phyloP scores from a whole-genome alignment of 2,329 filamentous ascomycete species.

The Sordariomycetes sp. region DNA sequence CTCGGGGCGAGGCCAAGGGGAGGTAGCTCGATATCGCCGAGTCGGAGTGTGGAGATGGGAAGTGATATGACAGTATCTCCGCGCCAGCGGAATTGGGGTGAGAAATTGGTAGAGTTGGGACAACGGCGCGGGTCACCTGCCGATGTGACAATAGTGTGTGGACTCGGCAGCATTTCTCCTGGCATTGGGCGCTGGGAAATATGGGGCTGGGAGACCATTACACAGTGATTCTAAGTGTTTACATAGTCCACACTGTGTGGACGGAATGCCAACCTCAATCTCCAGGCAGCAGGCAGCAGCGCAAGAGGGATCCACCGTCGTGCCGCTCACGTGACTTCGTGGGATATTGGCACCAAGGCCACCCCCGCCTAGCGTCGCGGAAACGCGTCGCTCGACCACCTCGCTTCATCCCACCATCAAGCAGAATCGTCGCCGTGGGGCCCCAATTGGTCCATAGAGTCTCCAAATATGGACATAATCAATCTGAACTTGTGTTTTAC shows the following conservation, averaged over 20 bases:
- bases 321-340: slow-evolving; percentile 31
- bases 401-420: slow-evolving; percentile 24
- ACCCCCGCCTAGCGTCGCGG: slow-evolving; percentile 13
- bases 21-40: neutral
- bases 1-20: neutral
- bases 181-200: no score
- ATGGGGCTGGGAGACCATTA: no score
- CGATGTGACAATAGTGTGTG: neutral
- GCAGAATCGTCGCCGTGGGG: neutral
- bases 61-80: slow-evolving; percentile 3
- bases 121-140: slow-evolving; percentile 3
- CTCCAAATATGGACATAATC: neutral
- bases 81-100: slow-evolving; percentile 28
- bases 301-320: neutral
- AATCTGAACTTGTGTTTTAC: neutral
- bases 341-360: slow-evolving; percentile 16
- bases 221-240: no score
- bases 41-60: neutral
- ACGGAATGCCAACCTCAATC: neutral
- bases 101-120: slow-evolving; percentile 18
- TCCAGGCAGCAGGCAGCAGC: slow-evolving; percentile 3
- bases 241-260: neutral
- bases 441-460: neutral
- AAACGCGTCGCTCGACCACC: slow-evolving; percentile 31
- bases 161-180: neutral